Evolutionary conservation across 129 eudicot genomes (phyloP), one percentile per base, ranked within the genome.

Genomic region (Deinandra increscens): DNA sequence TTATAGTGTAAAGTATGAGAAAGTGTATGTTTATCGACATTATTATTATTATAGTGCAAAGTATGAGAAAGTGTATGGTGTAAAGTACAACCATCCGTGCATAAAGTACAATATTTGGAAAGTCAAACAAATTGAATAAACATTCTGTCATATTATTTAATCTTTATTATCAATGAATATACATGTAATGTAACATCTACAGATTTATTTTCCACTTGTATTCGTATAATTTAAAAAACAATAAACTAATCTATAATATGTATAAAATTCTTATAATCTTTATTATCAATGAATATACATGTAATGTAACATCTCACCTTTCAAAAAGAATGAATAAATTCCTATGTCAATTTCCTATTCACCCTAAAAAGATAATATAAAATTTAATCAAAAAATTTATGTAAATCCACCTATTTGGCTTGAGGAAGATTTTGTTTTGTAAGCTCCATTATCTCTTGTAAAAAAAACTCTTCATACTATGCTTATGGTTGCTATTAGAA

Each of bases 321-420:
- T 67, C 43, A 77, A 69, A 77, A 77, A 69, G 50, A 77, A 77
- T 51, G 76, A 77, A 62, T 69, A 39, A 68, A 69, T 77, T 58
- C 49, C 81, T 77, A 77, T 50, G 66, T 77, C 81, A 70, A 78
- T 50, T 69, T 74, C 77, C 81, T 88, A 83, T 79, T 81, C 86
- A 83, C 82, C 3, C 79, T 69, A 73, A 60, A 72, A n/a, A 81
- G 75, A 79, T 73, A 56, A 26, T 68, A 38, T 58, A 58, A n/a
- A n/a, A 45, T 62, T 2, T 42, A 55, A 75, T 51, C 46, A 77
- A 79, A 58, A 76, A 72, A 33, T 61, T 13, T 56, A 73, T 39
- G 75, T 69, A 63, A 77, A 69, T n/a, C 49, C 69, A 41, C 64
- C 60, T 58, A 77, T 15, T 48, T 72, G 77, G 37, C 77, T 72